phyloP scores from a whole-genome alignment of 1,284 basidiomycete genomes.

The Rhodotorula sp. region DNA sequence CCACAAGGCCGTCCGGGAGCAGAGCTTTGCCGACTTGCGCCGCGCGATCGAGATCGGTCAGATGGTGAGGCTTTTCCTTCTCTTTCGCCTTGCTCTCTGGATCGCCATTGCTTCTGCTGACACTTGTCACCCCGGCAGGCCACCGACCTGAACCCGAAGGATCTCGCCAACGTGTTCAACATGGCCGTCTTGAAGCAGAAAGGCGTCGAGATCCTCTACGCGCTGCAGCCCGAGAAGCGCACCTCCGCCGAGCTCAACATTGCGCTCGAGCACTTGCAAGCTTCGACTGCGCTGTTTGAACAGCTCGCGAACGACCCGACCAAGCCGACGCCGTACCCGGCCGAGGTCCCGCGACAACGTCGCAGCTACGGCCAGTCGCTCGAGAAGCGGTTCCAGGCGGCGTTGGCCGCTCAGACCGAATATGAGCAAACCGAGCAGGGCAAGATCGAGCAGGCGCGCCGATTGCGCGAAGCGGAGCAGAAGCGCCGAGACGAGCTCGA shows the following conservation, averaged over 20 bases:
- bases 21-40: constrained; percentile 73
- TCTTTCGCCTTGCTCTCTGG: too few relatives aligned
- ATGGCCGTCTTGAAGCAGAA: constrained; percentile 96
- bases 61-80: constrained; percentile 50
- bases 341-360: constrained; percentile 81
- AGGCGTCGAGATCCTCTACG: constrained; percentile 79
- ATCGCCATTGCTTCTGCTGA: neutral
- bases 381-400: constrained; percentile 72
- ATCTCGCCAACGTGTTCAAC: constrained; percentile 87
- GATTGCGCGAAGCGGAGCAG: constrained; percentile 57
- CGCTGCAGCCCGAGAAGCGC: constrained; percentile 68
- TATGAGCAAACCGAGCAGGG: constrained; percentile 72
- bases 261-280: constrained; percentile 76
- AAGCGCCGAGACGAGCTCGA: constrained; percentile 56
- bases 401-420: constrained; percentile 64
- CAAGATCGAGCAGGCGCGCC: constrained; percentile 43
- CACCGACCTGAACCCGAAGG: constrained; percentile 71
- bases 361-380: constrained; percentile 82
- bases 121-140: constrained; percentile 57
- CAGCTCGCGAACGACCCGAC: constrained; percentile 72
- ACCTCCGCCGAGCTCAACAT: constrained; percentile 72
- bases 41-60: constrained; percentile 76
- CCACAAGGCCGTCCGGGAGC: constrained; percentile 82
- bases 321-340: constrained; percentile 71
- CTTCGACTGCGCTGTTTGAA: constrained; percentile 84